Base-by-base conservation (phyloP, 139 green algal species). In the Mychonastes homosphaera region DNA sequence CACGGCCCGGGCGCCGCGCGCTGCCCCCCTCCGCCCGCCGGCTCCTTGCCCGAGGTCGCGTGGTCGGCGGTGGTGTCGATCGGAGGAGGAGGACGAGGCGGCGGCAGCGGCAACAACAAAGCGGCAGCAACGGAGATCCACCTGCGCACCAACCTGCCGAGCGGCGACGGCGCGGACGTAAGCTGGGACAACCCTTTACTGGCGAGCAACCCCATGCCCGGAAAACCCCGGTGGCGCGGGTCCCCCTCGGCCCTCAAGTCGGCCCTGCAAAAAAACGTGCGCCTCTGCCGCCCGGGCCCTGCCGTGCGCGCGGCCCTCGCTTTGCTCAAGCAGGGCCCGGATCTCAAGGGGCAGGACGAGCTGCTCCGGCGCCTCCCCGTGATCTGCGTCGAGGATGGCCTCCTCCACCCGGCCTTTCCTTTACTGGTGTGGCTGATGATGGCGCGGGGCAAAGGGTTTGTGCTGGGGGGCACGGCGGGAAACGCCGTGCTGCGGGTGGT, bases 221-320 rank as follows among this genome's bases (percentile, higher is more conserved):
- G 63, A 46, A 70, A 56, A 21, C 43, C 59, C 9, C 60, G 57
- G 34, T 69, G 45, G 23, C 29, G 58, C 18, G 74, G 73, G 6
- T 54, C 53, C 8, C 40, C 39, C 24, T 43, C 56, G 1, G 35
- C 71, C 18, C 61, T 79, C 27, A 82, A 81, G 64, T 74, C 59
- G 45, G 78, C 71, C 21, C 64, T 85, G 57, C 78, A 85, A 63
- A 82, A 82, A 66, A 68, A 54, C 44, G 43, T 84, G 13, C 62
- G 77, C 15, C 62, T 79, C 12, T 53, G 77, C 26, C 56, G 61
- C 7, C 62, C 56, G 33, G 51, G 29, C 1, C 55, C 34, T 16
- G 71, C 71, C 27, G 63, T 70, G 28, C 53, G 54, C 45, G 15
- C 64, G 7, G 55, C 63, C 4, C 36, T 58, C 24, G 21, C 52